Evolutionary conservation across 441 rosid genomes (phyloP), one percentile per base, ranked within the genome.

Genomic region (Erysimum cheiri): DNA sequence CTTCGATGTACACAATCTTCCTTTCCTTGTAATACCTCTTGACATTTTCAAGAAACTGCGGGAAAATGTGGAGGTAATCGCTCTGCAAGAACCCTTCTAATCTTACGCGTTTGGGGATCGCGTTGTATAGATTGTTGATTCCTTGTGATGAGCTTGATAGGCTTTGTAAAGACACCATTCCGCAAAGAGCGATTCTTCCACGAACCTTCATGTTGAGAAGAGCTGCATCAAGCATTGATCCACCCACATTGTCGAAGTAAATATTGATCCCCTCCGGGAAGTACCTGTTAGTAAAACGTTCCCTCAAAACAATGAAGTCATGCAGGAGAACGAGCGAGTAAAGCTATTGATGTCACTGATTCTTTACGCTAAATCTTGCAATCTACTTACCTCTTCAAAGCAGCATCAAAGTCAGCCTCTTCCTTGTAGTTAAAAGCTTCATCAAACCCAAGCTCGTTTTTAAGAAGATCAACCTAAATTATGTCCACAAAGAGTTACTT

Each of bases 391-490:
- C 92, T 80, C 79, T 86, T 88, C 80, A 92, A 74, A 71, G 97
- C 81, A 3, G 81, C 87, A 75, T 80, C 79, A 26, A 87, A 76
- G 72, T 91, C 83, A 9, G 73, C 14, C 76, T 91, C 92, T 64
- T 86, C 94, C 55, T 86, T 89, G 80, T 91, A 91, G 81, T 87
- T 89, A 75, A 92, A 89, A 19, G 94, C 97, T 55, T 84, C 91
- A 74, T 92, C 85, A 63, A 85, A 88, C 3, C 96, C 89, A 39
- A 89, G 82, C 80, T 83, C 77, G 49, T 69, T 79, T 81, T 87
- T 88, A 29, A 91, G 67, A 56, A 91, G 74, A 69, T 87, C 86
- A 59, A 91, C 96, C 97, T 89, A 55, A 68, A 2, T 69, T 14
- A 52, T 22, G 29, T 19, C 70, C 32, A 61, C 3, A 31, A 9